These are phyloP conservation scores for Solanum bulbocastanum DNA, from an alignment of 257 asterid species.

Conservation along the genomic window DNA sequence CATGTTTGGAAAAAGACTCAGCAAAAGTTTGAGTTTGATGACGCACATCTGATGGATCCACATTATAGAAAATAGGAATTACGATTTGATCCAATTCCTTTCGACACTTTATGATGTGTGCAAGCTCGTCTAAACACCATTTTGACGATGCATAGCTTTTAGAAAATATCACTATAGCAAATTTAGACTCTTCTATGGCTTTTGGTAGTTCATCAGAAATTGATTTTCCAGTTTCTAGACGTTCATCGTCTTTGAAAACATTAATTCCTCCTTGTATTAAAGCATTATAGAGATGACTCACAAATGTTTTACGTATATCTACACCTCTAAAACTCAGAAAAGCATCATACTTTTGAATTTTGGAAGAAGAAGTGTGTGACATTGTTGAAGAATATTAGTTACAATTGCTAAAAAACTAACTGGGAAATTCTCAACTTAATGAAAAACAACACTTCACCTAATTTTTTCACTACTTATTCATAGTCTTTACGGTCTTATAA, in stretches of 20 bases:
- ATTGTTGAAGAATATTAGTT: background rate
- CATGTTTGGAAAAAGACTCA: background rate
- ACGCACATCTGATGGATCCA: background rate
- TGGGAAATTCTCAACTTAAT: background rate
- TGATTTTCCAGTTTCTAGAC: background rate
- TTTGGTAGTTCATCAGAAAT: background rate
- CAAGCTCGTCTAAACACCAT: background rate
- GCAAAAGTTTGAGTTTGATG: background rate
- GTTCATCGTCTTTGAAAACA: background rate
- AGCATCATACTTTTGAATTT: background rate
- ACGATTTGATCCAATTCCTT: background rate
- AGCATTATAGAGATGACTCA: background rate
- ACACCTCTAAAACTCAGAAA: background rate
- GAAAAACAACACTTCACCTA: background rate
- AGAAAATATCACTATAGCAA: background rate
- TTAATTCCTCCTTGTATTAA: background rate
- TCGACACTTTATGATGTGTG: background rate
- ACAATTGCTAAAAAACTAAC: background rate
- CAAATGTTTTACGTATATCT: background rate
- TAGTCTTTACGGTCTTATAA: background rate
- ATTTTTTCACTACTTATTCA: background rate
- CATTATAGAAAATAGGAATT: background rate
- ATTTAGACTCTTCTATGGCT: background rate
- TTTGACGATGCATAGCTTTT: background rate
- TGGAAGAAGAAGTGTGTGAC: background rate